Percentiles rank a stretch among this genome's conserved stretches.
phyloP scores from a whole-genome alignment of 192 early-diverging fungal genomes.

The Podila minutissima region DNA sequence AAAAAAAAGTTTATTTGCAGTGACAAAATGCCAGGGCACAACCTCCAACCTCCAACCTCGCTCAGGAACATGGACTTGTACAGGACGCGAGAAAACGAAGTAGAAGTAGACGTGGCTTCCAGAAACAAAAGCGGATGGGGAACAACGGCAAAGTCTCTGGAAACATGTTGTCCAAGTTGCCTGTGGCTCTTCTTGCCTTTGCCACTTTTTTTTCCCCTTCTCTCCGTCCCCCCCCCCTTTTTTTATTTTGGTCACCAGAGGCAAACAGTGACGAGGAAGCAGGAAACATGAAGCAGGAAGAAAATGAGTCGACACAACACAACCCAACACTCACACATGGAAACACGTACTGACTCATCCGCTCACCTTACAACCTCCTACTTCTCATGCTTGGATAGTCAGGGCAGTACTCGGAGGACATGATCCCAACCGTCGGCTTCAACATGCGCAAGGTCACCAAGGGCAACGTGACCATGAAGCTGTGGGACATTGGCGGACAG shows the following conservation, averaged over 20 bases:
- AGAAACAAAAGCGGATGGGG: too few relatives aligned
- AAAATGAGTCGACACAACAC: not conserved
- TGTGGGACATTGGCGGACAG: conserved; percentile 99
- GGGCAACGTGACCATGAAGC: conserved; percentile 96
- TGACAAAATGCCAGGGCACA: too few relatives aligned
- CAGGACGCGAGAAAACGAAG: too few relatives aligned
- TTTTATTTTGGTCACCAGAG: conserved; percentile 2
- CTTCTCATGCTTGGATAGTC: conserved; percentile 48
- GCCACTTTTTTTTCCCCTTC: too few relatives aligned
- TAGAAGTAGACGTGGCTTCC: too few relatives aligned
- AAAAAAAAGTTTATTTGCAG: too few relatives aligned
- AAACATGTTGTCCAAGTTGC: too few relatives aligned
- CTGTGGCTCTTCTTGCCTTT: not conserved
- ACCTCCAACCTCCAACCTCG: too few relatives aligned
- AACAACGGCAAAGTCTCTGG: too few relatives aligned
- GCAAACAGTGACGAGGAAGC: conserved; percentile 3
- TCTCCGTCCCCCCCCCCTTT: conserved; percentile 3
- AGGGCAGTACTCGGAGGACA: conserved; percentile 85
- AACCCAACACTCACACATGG: too few relatives aligned
- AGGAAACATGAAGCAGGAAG: not conserved
- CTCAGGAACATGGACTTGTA: too few relatives aligned
- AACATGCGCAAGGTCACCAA: conserved; percentile 97
- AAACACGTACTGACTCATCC: too few relatives aligned
- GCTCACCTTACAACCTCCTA: not conserved
- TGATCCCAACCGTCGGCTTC: conserved; percentile 98